Evolutionary conservation across 495 filamentous ascomycete genomes (phyloP), one percentile per base, ranked within the genome.

Genomic region (Penicillium salamii): DNA sequence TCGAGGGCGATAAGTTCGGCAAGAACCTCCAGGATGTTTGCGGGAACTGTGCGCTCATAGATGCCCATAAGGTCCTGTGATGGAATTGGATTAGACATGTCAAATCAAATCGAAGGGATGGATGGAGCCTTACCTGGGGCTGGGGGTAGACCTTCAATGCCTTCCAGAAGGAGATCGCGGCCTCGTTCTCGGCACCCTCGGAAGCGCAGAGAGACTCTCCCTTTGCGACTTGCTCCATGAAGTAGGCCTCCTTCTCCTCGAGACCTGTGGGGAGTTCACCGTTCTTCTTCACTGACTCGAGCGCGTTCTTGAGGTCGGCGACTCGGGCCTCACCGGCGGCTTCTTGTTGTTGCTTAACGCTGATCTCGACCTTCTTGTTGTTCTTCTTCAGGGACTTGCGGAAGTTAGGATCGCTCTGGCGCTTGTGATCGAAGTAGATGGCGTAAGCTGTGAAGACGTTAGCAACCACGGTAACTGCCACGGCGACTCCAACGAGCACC

Each of bases 1-100:
- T 98, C 93, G 61, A 88, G 80, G 29, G 93, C 95, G 63, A 97
- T 92, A 91, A 98, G 97, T 71, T 96, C 90, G 33, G 93, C 95
- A 36, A 98, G 84, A 45, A 97, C 81, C 65, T 97, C 93, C 40
- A 98, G 80, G 31, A 97, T 86, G 45, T 91, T 91, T 83, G 95
- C 96, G 39, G 90, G 82, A 18, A 96, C 91, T 36, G 92, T 97
- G 81, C 96, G 96, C 70, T 97, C 95, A 73, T 97, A 98, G 66
- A 98, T 97, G 49, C 43, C 43, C 18, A 46, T 46, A 29, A 46
- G 15, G 23, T 46, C 43, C 43, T 46, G 11, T 0, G 7, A 12
- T 17, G 11, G 2, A 1, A 36, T 13, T 15, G 75, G 66, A 17
- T 40, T 21, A 39, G 28, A 17, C 21, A 9, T 26, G 12, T 19